These are phyloP conservation scores for Cyberlindnera amylophila DNA, from an alignment of 805 yeast genomes.

Conservation along the genomic window DNA sequence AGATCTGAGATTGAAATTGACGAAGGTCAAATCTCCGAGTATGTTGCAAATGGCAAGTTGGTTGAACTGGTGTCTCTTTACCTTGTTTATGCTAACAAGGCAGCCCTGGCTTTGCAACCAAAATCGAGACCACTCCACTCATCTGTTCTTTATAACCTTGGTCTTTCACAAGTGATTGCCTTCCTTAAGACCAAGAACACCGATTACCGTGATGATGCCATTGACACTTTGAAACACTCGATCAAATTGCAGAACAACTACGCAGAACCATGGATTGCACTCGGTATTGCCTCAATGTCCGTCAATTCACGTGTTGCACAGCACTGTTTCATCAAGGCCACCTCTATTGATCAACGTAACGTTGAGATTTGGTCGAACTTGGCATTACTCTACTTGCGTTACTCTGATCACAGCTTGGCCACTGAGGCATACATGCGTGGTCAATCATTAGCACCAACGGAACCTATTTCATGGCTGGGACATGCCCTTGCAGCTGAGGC, in stretches of 20 bases:
- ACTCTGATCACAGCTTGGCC: slow-evolving; percentile 70
- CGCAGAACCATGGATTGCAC: slow-evolving; percentile 72
- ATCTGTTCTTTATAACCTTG: slow-evolving; percentile 63
- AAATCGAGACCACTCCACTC: slow-evolving; percentile 50
- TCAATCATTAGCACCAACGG: slow-evolving; percentile 78
- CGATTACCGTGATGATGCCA: slow-evolving; percentile 46
- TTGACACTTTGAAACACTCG: slow-evolving; percentile 58
- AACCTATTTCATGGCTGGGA: slow-evolving; percentile 78
- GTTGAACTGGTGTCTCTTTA: slow-evolving; percentile 37
- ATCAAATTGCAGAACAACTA: slow-evolving; percentile 68
- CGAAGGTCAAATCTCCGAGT: slow-evolving; percentile 24
- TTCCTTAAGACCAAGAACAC: slow-evolving; percentile 30
- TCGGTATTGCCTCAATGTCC: slow-evolving; percentile 72
- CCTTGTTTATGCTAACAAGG: slow-evolving; percentile 44
- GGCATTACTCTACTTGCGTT: slow-evolving; percentile 68
- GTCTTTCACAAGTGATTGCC: slow-evolving; percentile 55
- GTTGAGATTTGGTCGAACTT: slow-evolving; percentile 75
- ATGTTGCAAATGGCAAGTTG: slow-evolving; percentile 24
- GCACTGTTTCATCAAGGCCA: slow-evolving; percentile 87
- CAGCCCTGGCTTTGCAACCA: slow-evolving; percentile 38
- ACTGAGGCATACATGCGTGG: slow-evolving; percentile 67
- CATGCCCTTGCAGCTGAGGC: slow-evolving; percentile 63
- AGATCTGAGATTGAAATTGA: slow-evolving; percentile 28
- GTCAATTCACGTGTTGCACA: slow-evolving; percentile 74
- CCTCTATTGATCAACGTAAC: slow-evolving; percentile 63